Base-by-base conservation (phyloP, 2,329 filamentous ascomycete genomes). In the Cadophora gregata region DNA sequence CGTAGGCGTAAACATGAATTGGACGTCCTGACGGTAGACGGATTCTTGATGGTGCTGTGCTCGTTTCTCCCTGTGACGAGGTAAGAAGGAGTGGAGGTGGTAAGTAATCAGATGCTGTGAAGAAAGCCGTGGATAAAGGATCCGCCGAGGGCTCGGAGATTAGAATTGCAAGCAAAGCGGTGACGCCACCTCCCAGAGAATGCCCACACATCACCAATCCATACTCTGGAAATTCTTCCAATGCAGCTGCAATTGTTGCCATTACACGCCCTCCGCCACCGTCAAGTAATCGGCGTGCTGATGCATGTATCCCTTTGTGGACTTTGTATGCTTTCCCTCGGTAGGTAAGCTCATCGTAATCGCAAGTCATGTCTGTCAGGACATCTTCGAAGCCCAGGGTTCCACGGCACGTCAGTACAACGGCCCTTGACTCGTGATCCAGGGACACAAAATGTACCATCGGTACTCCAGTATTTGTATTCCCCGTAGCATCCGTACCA, bases 1-100 rank as follows among this genome's bases (percentile, higher is more conserved):
- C 91, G 75, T 93, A 94, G 7, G 91, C 89, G 75, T 92, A 94
- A 14, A 93, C 91, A 72, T 94, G 91, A 24, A 93, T 90, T 3
- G 90, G 88, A 0, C 91, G 85, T 19, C 88, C 87, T 0, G 88
- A 73, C 0, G 91, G 91, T 0, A 93, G 82, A 21, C 81, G 83
- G 36, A 87, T 77, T 21, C 80, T 78, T 16, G 75, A 53, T 31
- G 62, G 59, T 10, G 68, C 61, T 9, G 59, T 67, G 19, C 67
- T 64, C 1, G 81, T 36, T 24, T 67, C 56, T 7, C 31, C 29
- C 24, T 29, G 38, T 0, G 89, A 88, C 69, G 90, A 87, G 0
- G 90, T 86, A 36, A 93, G 84, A 82, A 93, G 89, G 16, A 90
- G 16, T 89, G 90, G 1, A 91, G 83, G 0, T 91, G 82, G 0